These are phyloP conservation scores for Fusarium clavum DNA, from an alignment of 2,329 filamentous ascomycete species.

Conservation along the genomic window DNA sequence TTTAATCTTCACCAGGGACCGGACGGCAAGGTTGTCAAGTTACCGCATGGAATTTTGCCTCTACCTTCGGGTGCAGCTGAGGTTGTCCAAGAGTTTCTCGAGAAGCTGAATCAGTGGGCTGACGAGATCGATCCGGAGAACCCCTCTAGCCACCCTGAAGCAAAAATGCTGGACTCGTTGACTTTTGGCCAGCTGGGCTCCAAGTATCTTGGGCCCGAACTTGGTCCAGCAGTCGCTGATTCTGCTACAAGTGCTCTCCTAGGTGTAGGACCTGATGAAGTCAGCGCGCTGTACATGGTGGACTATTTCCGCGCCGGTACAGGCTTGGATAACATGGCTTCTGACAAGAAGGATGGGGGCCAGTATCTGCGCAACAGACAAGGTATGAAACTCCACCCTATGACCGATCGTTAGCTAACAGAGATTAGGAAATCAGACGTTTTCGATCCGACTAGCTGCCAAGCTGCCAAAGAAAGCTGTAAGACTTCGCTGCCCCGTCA, in stretches of 20 bases:
- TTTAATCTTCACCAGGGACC: constrained; percentile 15
- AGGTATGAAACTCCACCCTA: constrained; percentile 6
- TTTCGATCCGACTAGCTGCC: constrained; percentile 26
- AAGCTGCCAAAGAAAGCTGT: constrained; percentile 28
- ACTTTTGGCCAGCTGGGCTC: constrained; percentile 16
- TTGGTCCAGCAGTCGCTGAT: constrained; percentile 17
- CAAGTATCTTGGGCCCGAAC: constrained; percentile 10
- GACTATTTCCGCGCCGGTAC: constrained; percentile 37
- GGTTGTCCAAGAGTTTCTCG: constrained; percentile 6
- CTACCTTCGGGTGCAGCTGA: constrained; percentile 17
- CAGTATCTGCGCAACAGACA: constrained; percentile 44
- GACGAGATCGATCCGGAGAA: constrained; percentile 16
- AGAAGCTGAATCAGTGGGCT: constrained; percentile 19
- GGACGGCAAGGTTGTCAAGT: constrained; percentile 17
- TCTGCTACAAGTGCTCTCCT: constrained; percentile 19
- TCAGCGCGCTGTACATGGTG: constrained; percentile 38
- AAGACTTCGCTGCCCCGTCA: constrained; percentile 32
- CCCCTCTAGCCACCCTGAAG: constrained; percentile 14
- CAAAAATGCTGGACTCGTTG: constrained; percentile 21
- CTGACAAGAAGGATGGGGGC: constrained; percentile 36
- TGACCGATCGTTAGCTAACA: not conserved
- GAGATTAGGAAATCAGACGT: constrained; percentile 27
- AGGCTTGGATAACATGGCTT: constrained; percentile 35
- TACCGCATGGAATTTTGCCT: constrained; percentile 21
- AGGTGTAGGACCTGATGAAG: constrained; percentile 36